Evolutionary conservation across 306 rosid species (phyloP).

Genomic region (Alnus glutinosa): DNA sequence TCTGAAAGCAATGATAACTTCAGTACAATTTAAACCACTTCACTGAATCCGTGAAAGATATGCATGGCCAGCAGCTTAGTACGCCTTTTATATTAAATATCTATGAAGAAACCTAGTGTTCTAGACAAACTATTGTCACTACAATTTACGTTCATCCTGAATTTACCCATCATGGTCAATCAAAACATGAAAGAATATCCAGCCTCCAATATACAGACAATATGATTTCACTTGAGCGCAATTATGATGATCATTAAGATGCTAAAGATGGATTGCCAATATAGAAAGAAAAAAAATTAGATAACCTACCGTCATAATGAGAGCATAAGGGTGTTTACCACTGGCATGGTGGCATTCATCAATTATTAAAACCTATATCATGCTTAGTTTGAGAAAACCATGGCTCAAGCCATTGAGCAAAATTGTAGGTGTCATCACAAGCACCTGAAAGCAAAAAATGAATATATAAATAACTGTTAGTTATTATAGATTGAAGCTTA

Average conservation of each 20-base stretch:
- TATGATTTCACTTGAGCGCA: background rate
- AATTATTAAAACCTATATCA: conserved; percentile 74
- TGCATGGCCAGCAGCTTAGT: no score
- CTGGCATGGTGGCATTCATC: conserved; percentile 93
- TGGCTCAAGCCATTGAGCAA: conserved; percentile 64
- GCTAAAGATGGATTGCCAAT: conserved; percentile 9
- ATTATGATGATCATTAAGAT: background rate
- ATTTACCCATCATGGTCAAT: background rate
- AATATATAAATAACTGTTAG: background rate
- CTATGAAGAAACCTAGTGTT: background rate
- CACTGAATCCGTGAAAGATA: no score
- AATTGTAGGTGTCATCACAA: conserved; percentile 86
- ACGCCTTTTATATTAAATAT: background rate
- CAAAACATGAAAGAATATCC: background rate
- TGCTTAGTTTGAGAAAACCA: conserved; percentile 60
- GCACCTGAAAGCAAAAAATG: conserved; percentile 46
- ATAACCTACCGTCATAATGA: conserved; percentile 70
- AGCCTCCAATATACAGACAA: background rate
- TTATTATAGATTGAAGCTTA: background rate
- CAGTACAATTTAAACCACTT: no score
- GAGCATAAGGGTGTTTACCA: conserved; percentile 66
- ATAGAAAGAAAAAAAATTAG: conserved; percentile 9
- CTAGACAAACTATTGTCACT: background rate
- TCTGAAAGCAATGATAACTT: no score
- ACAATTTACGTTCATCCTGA: background rate